phyloP scores from a whole-genome alignment of 2,329 filamentous ascomycete species.

The Mariannaea elegans region DNA sequence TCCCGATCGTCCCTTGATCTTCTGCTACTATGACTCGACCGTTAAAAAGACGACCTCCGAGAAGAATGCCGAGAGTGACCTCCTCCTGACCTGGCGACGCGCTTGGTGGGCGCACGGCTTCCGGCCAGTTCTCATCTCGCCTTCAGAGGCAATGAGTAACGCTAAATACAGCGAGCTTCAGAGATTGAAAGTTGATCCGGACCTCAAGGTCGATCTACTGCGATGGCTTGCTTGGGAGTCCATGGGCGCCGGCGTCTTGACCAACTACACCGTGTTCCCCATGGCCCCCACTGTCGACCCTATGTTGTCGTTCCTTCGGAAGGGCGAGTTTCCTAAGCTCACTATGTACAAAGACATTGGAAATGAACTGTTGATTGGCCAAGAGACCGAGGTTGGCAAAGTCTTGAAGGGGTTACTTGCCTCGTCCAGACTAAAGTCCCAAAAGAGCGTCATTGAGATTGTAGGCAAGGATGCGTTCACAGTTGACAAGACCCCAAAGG shows the following conservation, averaged over 20 bases:
- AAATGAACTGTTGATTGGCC: conserved; percentile 77
- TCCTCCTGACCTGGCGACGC: conserved; percentile 87
- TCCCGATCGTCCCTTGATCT: conserved; percentile 74
- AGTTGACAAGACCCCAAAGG: conserved; percentile 69
- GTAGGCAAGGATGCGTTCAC: conserved; percentile 68
- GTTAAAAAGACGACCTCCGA: conserved; percentile 68
- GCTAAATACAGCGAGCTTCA: conserved; percentile 79
- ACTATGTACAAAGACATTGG: conserved; percentile 79
- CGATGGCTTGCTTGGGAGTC: conserved; percentile 93
- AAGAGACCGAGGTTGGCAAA: conserved; percentile 69
- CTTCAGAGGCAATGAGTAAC: conserved; percentile 83
- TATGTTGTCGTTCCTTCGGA: conserved; percentile 76
- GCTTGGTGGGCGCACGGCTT: conserved; percentile 98
- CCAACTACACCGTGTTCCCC: conserved; percentile 82
- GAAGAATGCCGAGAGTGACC: conserved; percentile 76
- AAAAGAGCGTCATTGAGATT: conserved; percentile 71
- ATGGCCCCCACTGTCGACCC: conserved; percentile 81
- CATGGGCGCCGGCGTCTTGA: conserved; percentile 85
- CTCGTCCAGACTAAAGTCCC: conserved; percentile 59
- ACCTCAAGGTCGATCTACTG: conserved; percentile 75
- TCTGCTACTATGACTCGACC: conserved; percentile 87
- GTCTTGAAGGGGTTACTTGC: conserved; percentile 69
- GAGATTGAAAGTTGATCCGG: conserved; percentile 64
- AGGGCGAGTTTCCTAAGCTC: conserved; percentile 77
- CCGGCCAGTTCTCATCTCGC: conserved; percentile 80